Base-by-base conservation (phyloP, 78 protist species). In the Thecamonas trahens region DNA sequence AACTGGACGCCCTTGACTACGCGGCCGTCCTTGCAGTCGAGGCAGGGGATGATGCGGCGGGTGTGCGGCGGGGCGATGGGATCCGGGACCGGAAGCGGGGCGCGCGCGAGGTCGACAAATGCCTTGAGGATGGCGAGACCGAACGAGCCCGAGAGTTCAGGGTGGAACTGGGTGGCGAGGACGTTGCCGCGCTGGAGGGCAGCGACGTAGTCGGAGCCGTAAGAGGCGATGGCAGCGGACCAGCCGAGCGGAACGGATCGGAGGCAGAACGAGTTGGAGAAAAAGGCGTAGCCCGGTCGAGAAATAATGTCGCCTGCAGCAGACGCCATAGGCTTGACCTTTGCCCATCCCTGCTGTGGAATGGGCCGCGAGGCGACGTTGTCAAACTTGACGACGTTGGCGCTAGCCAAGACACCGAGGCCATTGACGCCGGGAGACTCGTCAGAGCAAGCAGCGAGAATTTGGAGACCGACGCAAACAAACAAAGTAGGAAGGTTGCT, bases 1-100 rank as follows among this genome's bases (percentile, higher is more conserved):
- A 64, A 64, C 42, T 64, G n/a, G 28, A 64, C 31, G 20, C 69
- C n/a, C 69, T 64, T 64, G 52, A 64, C 69, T 14, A 64, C 69
- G 17, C 18, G 60, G 17, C 69, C 69, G 11, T 7, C 55, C 11
- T 17, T 6, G 38, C 13, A 5, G 55, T 64, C 69, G 37, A 64
- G 28, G 45, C 69, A 64, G 8, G 69, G 69, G 24, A 64, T 17
- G 52, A 64, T 17, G 37, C 69, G n/a, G 34, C 34, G 58, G 8
- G 31, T 64, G 44, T n/a, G 13, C 44, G 17, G 17, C 55, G 69
- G 3, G n/a, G 22, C 9, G 11, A 13, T 8, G 29, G 3, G n/a
- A 4, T 61, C 31, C 66, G 3, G 37, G 45, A 3, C n/a, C n/a
- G n/a, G n/a, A n/a, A n/a, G n/a, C n/a, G n/a, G n/a, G n/a, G n/a